Evolutionary conservation across 1,284 basidiomycete genomes (phyloP).

Genomic region (Trichosporon inkin): DNA sequence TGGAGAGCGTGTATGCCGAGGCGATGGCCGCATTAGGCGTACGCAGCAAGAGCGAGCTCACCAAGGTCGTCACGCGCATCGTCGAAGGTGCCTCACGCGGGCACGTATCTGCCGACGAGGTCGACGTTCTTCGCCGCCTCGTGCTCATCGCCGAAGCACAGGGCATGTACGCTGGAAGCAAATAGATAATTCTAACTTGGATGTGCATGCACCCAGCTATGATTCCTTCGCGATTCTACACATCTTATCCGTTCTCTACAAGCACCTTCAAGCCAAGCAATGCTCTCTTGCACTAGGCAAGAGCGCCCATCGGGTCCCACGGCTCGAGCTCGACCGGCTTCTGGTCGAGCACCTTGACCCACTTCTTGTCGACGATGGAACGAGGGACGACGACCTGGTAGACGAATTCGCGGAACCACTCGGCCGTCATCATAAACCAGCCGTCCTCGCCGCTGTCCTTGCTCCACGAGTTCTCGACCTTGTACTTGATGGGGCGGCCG

Average conservation of each 20-base stretch:
- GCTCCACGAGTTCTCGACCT: slow-evolving; percentile 95
- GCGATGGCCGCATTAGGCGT: slow-evolving; percentile 21
- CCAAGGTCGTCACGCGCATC: slow-evolving; percentile 16
- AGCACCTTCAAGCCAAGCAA: not conserved
- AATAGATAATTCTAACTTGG: too few species aligned
- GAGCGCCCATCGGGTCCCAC: slow-evolving; percentile 81
- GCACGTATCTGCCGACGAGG: slow-evolving; percentile 14
- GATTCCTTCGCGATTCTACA: not conserved
- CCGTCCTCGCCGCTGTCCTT: slow-evolving; percentile 75
- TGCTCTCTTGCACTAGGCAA: slow-evolving; percentile 8
- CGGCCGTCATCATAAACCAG: slow-evolving; percentile 85
- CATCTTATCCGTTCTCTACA: not conserved
- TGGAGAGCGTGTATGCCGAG: slow-evolving; percentile 21
- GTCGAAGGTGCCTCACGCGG: slow-evolving; percentile 17
- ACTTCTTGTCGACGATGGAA: slow-evolving; percentile 69
- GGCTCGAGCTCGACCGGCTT: slow-evolving; percentile 65
- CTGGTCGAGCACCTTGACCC: slow-evolving; percentile 73
- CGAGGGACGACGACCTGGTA: slow-evolving; percentile 73
- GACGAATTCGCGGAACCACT: slow-evolving; percentile 84
- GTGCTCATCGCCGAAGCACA: slow-evolving; percentile 17
- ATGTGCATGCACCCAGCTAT: not conserved
- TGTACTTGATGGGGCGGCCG: slow-evolving; percentile 77
- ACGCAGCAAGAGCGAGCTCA: slow-evolving; percentile 15
- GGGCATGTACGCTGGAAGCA: not conserved
- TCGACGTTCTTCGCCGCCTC: slow-evolving; percentile 22